Percentiles rank a stretch among this genome's conserved stretches.
phyloP scores from a whole-genome alignment of 2,329 filamentous ascomycete species.

The Arthrinium phaeospermum region DNA sequence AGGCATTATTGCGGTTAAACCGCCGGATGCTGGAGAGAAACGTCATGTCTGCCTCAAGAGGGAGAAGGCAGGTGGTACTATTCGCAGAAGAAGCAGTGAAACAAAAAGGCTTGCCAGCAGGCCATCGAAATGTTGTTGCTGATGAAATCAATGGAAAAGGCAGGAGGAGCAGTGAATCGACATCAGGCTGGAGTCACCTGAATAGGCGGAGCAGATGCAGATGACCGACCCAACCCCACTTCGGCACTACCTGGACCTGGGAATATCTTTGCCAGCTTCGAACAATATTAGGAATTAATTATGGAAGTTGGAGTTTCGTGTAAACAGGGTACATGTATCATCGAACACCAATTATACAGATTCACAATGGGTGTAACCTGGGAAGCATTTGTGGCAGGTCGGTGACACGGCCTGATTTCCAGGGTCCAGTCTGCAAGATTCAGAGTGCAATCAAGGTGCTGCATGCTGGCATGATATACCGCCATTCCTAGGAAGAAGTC shows the following conservation, averaged over 20 bases:
- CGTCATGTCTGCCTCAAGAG: constrained; percentile 29
- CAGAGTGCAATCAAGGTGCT: not conserved
- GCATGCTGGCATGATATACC: not conserved
- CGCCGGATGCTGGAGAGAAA: constrained; percentile 37
- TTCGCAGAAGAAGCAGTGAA: no score
- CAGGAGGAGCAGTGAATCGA: not conserved
- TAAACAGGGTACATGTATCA: not conserved
- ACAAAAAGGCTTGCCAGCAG: constrained; percentile 3
- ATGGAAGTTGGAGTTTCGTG: not conserved
- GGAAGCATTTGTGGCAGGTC: not conserved
- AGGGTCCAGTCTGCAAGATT: not conserved
- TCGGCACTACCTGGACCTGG: not conserved
- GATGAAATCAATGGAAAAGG: not conserved
- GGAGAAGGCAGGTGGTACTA: not conserved
- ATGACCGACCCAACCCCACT: not conserved
- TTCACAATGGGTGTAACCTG: not conserved
- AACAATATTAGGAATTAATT: not conserved
- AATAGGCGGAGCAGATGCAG: constrained; percentile 2
- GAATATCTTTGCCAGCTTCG: not conserved
- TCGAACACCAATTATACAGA: not conserved
- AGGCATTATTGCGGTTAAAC: constrained; percentile 54
- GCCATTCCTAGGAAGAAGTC: not conserved
- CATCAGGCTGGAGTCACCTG: constrained; percentile 4
- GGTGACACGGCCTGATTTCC: not conserved
- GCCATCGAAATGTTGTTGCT: not conserved